Base-by-base conservation (phyloP, 228 moss, liverwort and hornwort genomes). In the Sphagnum magellanicum region DNA sequence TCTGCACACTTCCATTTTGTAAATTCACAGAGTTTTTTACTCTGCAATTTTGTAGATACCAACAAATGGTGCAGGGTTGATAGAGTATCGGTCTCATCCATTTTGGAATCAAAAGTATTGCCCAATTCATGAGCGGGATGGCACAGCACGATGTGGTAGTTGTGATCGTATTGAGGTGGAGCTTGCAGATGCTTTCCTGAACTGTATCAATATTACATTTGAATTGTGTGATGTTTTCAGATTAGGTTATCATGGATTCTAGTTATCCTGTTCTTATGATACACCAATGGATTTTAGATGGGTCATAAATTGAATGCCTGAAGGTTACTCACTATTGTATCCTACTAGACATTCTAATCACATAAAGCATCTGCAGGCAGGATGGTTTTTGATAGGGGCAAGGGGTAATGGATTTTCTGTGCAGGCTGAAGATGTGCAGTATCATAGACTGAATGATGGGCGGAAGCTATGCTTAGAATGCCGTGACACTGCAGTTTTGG, bases 81-180 rank as follows among this genome's bases (percentile, higher is more conserved):
- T 98, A 71, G 98, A 98, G 72, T 98, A 89, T 71, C 89, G 94
- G 60, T 89, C 98, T 53, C 98, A 98, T 79, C 98, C 98, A 63
- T 98, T 88, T 77, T 98, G 98, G 98, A 87, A 78, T 53, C 98
- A 93, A 53, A 92, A 90, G 61, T 98, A 98, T 61, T 98, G 98
- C 78, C 98, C 98, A 50, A 32, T 64, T 12, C 98, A 98, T 67
- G 94, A 98, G 76, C 68, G 68, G 61, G 98, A 98, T 58, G 78
- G 79, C 70, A 98, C 98, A 15, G 88, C 94, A 3, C 92, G 98
- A n/a, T 98, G 98, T 79, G 91, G 94, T 73, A 98, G 98, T 79
- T 98, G 98, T 75, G 98, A 98, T 68, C 94, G 98, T 50, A 91
- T 98, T 73, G 89, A 98, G 94, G 98, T 94, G 70, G 71, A 53